These are phyloP conservation scores for Pelargonium cotyledonis DNA, from an alignment of 441 rosid species.

Conservation along the genomic window DNA sequence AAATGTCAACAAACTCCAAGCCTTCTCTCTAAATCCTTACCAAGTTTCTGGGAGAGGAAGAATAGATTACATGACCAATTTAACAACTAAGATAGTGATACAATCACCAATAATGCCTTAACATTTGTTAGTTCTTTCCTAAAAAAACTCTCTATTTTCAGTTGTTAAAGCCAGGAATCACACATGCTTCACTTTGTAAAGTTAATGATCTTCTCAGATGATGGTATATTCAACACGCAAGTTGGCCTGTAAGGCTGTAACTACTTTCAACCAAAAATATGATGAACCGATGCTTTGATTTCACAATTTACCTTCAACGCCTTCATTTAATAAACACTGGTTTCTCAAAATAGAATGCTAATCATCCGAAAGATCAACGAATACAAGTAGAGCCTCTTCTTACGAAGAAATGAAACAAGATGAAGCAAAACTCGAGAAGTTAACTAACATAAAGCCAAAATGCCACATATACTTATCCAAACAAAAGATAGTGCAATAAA, in stretches of 20 bases:
- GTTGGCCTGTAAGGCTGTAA: neutral
- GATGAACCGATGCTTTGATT: neutral
- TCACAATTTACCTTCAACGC: neutral
- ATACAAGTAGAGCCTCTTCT: neutral
- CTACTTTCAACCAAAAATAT: neutral
- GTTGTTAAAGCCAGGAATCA: neutral
- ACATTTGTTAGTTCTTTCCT: neutral
- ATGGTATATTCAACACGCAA: neutral
- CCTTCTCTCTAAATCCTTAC: neutral
- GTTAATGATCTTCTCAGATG: neutral
- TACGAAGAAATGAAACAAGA: neutral
- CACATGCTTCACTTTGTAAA: neutral
- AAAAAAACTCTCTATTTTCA: neutral
- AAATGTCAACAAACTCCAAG: neutral
- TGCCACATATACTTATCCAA: neutral
- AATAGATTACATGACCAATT: too few species aligned
- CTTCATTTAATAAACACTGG: neutral
- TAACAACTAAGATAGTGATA: neutral
- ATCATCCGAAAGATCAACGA: neutral
- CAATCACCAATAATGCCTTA: neutral
- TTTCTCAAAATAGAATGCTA: too few species aligned
- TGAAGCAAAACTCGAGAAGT: neutral
- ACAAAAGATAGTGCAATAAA: neutral
- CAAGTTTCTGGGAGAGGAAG: neutral
- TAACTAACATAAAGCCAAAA: neutral